A percentile compares a stretch with the other conserved stretches of the same genome.
phyloP scores from a whole-genome alignment of 192 early-diverging fungal species.

The Powellomyces hirtus region DNA sequence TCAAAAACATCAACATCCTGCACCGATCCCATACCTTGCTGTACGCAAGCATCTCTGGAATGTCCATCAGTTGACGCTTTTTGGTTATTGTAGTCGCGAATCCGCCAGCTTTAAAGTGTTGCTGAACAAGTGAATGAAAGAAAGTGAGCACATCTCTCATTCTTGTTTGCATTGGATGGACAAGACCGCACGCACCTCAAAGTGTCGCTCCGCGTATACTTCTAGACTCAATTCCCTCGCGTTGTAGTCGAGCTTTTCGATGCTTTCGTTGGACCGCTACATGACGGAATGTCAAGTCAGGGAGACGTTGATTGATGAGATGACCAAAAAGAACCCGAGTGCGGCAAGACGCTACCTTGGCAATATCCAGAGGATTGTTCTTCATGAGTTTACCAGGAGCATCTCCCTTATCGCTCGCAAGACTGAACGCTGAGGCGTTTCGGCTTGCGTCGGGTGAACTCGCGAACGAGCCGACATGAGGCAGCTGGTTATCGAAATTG shows the following conservation, averaged over 20 bases:
- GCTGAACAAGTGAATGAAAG: conserved; percentile 2
- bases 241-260: conserved; percentile 37
- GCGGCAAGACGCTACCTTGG: too few relatives aligned
- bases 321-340: too few relatives aligned
- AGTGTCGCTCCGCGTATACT: conserved; percentile 38
- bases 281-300: conserved; percentile 20
- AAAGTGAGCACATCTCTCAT: background rate
- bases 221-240: conserved; percentile 28
- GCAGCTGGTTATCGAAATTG: background rate
- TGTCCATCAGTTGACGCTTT: conserved; percentile 25
- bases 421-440: background rate
- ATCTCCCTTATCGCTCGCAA: background rate
- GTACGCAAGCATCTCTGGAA: conserved; percentile 38
- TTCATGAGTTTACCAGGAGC: conserved; percentile 18
- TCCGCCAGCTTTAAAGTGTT: conserved; percentile 21
- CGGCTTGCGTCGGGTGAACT: background rate
- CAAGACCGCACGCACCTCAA: conserved; percentile 38
- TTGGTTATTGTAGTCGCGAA: conserved; percentile 30
- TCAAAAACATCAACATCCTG: too few relatives aligned
- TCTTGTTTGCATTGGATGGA: too few relatives aligned
- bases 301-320: too few relatives aligned
- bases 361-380: too few relatives aligned
- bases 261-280: conserved; percentile 27
- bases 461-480: background rate
- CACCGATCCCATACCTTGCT: conserved; percentile 31